Evolutionary conservation across 805 yeast species (phyloP).

Genomic region (Peterozyma xylosa): DNA sequence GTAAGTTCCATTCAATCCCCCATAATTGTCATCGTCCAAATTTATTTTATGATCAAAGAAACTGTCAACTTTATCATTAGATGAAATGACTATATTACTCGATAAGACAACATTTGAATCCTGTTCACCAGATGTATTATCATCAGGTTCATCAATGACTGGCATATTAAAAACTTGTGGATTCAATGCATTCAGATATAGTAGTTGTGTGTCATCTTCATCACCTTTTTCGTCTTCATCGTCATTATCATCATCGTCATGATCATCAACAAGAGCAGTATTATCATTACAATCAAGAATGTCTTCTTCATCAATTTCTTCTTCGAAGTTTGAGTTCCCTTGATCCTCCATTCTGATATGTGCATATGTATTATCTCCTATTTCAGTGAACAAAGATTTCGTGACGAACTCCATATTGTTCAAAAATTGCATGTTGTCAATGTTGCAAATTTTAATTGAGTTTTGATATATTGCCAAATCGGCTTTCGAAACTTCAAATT

Average conservation of each 20-base stretch:
- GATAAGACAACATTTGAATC: too few relatives aligned
- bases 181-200: too few relatives aligned
- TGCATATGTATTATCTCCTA: neutral
- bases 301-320: neutral
- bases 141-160: too few relatives aligned
- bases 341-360: too few relatives aligned
- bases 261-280: neutral
- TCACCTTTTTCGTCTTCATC: neutral
- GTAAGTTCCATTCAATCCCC: too few relatives aligned
- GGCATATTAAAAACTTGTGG: too few relatives aligned
- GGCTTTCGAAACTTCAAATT: neutral
- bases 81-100: too few relatives aligned
- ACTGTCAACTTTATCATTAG: too few relatives aligned
- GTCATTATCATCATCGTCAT: neutral
- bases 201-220: neutral
- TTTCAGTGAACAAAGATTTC: neutral
- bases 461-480: conserved; percentile 2
- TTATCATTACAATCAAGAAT: neutral
- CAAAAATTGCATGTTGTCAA: neutral
- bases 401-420: neutral
- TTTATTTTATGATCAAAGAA: too few relatives aligned
- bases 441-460: conserved; percentile 1
- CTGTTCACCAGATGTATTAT: too few relatives aligned
- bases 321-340: neutral
- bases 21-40: too few relatives aligned